These are phyloP conservation scores for Monilinia fructicola DNA, from an alignment of 2,329 filamentous ascomycete genomes.

Conservation along the genomic window DNA sequence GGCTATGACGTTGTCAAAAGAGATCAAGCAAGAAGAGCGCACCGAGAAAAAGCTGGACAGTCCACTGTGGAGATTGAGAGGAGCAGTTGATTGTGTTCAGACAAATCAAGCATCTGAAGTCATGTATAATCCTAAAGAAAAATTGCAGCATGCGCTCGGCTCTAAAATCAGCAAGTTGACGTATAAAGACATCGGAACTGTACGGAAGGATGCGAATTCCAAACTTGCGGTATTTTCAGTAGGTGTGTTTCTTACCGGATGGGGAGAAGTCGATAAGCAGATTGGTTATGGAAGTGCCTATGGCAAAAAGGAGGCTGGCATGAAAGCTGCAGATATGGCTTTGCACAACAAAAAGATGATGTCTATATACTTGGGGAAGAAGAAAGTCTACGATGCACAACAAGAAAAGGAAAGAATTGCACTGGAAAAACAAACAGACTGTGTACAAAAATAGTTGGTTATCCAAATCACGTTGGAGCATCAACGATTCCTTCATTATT, in stretches of 20 bases:
- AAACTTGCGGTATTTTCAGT: slow-evolving; percentile 61
- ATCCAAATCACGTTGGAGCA: not conserved
- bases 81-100: slow-evolving; percentile 25
- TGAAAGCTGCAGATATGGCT: slow-evolving; percentile 63
- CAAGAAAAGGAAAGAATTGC: slow-evolving; percentile 34
- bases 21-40: slow-evolving; percentile 48
- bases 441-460: not conserved
- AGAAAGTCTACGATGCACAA: slow-evolving; percentile 47
- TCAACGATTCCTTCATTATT: not conserved
- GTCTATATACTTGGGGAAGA: slow-evolving; percentile 49
- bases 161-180: slow-evolving; percentile 55
- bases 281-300: slow-evolving; percentile 64
- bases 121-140: slow-evolving; percentile 50
- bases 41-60: slow-evolving; percentile 30
- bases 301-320: slow-evolving; percentile 68
- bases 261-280: slow-evolving; percentile 60
- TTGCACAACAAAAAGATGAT: slow-evolving; percentile 64
- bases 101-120: not conserved
- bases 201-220: slow-evolving; percentile 54
- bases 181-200: slow-evolving; percentile 58
- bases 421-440: slow-evolving; percentile 23
- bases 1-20: slow-evolving; percentile 60
- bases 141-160: slow-evolving; percentile 52
- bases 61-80: slow-evolving; percentile 37
- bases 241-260: slow-evolving; percentile 65